Conservation (phyloP, 1,284 basidiomycete genomes). For the Ceratobasidium sp. region DNA sequence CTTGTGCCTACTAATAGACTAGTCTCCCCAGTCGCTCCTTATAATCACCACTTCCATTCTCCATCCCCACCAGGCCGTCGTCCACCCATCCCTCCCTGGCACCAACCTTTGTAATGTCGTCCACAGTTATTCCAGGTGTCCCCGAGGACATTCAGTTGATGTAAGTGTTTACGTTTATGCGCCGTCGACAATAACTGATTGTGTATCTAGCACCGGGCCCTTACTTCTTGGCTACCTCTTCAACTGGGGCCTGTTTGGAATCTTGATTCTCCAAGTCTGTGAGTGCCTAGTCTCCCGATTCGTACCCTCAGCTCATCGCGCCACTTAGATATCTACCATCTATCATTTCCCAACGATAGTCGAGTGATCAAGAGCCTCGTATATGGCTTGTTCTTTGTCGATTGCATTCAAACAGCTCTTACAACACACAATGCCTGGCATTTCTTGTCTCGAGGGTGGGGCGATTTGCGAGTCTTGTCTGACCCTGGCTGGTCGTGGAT, state of each 20-base stretch:
- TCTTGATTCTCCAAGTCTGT: constrained; percentile 40
- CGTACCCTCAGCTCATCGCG: not conserved
- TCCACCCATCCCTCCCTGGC: not conserved
- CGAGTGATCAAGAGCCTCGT: constrained; percentile 39
- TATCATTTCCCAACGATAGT: constrained; percentile 40
- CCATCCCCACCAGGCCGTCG: constrained; percentile 14
- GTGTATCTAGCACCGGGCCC: constrained; percentile 26
- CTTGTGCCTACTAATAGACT: constrained; percentile 3
- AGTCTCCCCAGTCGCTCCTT: not conserved
- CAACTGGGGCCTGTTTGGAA: constrained; percentile 42
- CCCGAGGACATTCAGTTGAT: constrained; percentile 39
- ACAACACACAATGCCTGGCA: constrained; percentile 42
- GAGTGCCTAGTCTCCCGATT: not conserved
- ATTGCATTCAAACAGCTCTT: constrained; percentile 40
- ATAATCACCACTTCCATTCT: constrained; percentile 14
- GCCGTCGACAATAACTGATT: constrained; percentile 14
- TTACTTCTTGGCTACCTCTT: constrained; percentile 41
- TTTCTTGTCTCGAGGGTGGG: constrained; percentile 40
- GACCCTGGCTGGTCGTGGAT: constrained; percentile 43
- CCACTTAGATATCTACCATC: constrained; percentile 40
- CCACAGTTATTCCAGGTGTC: constrained; percentile 33
- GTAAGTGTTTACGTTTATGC: constrained; percentile 18
- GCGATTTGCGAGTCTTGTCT: constrained; percentile 36
- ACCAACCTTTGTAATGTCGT: constrained; percentile 23
- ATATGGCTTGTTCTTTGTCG: constrained; percentile 40